These are phyloP conservation scores for Saccharomycopsis vini DNA, from an alignment of 805 yeast species.

Conservation along the genomic window DNA sequence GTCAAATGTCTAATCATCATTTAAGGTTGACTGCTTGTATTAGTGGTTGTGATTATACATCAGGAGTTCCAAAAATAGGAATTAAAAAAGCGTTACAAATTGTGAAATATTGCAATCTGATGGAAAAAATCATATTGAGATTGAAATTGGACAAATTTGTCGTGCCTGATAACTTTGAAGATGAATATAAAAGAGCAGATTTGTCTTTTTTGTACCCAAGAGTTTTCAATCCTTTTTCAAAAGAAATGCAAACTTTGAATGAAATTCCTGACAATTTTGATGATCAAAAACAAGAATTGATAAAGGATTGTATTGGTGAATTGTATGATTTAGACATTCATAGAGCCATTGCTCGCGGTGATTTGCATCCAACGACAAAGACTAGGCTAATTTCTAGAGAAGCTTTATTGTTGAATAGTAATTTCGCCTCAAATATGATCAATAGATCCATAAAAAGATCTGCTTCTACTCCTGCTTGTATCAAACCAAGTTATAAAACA, in stretches of 20 bases:
- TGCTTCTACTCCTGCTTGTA: constrained; percentile 2
- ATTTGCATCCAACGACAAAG: constrained; percentile 55
- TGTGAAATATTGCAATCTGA: constrained; percentile 40
- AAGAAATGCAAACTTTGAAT: constrained; percentile 47
- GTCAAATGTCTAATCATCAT: constrained; percentile 44
- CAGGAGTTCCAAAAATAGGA: constrained; percentile 78
- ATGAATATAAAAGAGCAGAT: constrained; percentile 57
- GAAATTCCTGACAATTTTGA: constrained; percentile 34
- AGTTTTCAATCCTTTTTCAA: constrained; percentile 61
- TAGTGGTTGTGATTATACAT: constrained; percentile 95
- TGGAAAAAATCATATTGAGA: constrained; percentile 48
- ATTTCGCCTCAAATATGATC: not conserved
- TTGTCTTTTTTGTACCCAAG: constrained; percentile 79
- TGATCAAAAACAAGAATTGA: constrained; percentile 26
- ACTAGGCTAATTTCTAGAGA: constrained; percentile 40
- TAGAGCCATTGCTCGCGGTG: constrained; percentile 50
- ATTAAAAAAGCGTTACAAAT: constrained; percentile 62
- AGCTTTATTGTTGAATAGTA: not conserved
- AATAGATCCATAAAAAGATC: constrained; percentile 6
- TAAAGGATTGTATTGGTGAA: constrained; percentile 24
- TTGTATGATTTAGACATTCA: constrained; percentile 39
- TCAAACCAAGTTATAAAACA: constrained; percentile 1
- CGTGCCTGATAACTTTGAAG: constrained; percentile 49
- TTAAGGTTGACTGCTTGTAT: constrained; percentile 71
- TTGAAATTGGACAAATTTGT: constrained; percentile 50